A percentile compares a stretch with the other conserved stretches of the same genome.
phyloP scores from a whole-genome alignment of 495 filamentous ascomycete species.

The Amphirosellinia nigrospora region DNA sequence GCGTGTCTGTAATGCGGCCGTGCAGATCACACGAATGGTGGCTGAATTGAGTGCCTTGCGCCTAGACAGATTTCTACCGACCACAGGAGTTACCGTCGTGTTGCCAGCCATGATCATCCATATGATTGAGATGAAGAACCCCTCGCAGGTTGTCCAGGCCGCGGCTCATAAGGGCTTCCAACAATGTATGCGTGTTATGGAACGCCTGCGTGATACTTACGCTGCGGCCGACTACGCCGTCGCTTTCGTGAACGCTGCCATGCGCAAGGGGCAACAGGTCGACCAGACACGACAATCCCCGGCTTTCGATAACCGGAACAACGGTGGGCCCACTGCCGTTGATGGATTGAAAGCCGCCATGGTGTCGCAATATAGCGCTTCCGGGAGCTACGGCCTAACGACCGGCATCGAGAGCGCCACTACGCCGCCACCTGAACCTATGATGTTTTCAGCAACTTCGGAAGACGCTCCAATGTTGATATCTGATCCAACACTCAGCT shows the following conservation, averaged over 20 bases:
- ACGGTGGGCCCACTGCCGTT: conserved; percentile 23
- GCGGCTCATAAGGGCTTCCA: conserved; percentile 77
- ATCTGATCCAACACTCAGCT: conserved; percentile 14
- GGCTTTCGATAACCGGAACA: conserved; percentile 28
- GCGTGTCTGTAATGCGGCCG: conserved; percentile 78
- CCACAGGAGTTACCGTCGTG: conserved; percentile 86
- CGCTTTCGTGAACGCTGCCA: conserved; percentile 83
- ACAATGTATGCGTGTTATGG: conserved; percentile 84
- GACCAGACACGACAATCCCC: neutral
- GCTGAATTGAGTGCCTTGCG: conserved; percentile 70
- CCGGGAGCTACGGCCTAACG: conserved; percentile 8
- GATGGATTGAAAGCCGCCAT: conserved; percentile 31
- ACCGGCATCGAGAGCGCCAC: conserved; percentile 35
- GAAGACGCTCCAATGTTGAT: conserved; percentile 35
- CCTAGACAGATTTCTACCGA: conserved; percentile 80
- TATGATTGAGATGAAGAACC: conserved; percentile 84
- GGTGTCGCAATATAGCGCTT: conserved; percentile 31
- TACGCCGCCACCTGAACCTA: conserved; percentile 53
- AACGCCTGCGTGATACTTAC: conserved; percentile 81
- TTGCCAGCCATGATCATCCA: conserved; percentile 92
- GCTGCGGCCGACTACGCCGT: conserved; percentile 85
- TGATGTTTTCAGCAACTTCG: conserved; percentile 40
- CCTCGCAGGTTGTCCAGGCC: conserved; percentile 68
- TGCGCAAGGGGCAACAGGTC: conserved; percentile 70
- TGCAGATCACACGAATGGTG: conserved; percentile 80